Evolutionary conservation across 2,329 filamentous ascomycete species (phyloP), one percentile per base, ranked within the genome.

Genomic region (Plectosphaerella cucumerina): DNA sequence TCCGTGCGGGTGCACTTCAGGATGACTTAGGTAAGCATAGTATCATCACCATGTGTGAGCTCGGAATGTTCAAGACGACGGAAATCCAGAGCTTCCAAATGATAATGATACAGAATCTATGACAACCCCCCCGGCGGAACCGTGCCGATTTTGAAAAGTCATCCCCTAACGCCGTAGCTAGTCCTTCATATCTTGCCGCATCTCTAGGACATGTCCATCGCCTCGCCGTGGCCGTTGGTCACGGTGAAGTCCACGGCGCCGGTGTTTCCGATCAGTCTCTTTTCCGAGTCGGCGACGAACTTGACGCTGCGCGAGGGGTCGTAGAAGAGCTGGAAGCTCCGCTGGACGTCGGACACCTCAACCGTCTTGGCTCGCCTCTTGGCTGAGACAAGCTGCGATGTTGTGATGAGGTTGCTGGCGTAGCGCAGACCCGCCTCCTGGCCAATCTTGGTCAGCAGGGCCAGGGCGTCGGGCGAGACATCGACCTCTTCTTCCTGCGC

Each of bases 401-500:
- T 97, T 20, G 89, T 96, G 70, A 99, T 97, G 50, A 99, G 85
- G 67, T 99, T 97, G 74, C 90, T 95, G n/a, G 92, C 93, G 67
- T 99, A 99, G 60, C 94, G 82, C 47, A 99, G 78, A 21, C 93
- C 93, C 2, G 91, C 86, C 69, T 99, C 94, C 63, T 92, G 82
- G 26, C 92, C 94, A 61, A 97, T 96, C 77, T 97, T 97, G 55
- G 94, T 96, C 35, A 99, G 81, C 14, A 99, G 81, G 1, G 92
- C 92, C 12, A 99, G 80, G 1, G 94, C 93, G 65, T 97, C 92
- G 6, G 92, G 80, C 0, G 89, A 89, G 33, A 97, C 74, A 56
- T 99, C 94, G 46, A 99, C 86, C 67, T 99, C 94, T 67, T 99
- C 94, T 70, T 99, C 94, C 65, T 93, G 87, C 10, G 94, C 94